phyloP scores from a whole-genome alignment of 208 protist genomes.

The Acanthamoeba culbertsoni region DNA sequence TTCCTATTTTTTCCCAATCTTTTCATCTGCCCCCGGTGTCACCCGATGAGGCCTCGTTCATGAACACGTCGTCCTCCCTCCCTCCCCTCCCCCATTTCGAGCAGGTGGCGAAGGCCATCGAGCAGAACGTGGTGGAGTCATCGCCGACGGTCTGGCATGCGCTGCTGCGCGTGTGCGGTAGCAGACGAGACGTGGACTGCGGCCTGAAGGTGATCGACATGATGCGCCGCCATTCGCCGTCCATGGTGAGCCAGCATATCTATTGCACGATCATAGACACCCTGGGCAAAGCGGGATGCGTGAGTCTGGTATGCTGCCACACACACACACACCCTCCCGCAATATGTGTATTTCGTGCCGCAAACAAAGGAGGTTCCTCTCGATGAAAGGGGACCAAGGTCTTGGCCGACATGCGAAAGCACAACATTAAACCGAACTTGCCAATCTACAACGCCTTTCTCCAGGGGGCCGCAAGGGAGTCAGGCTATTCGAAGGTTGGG shows the following conservation, averaged over 20 bases:
- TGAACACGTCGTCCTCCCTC: too few species aligned
- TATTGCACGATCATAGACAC: not conserved
- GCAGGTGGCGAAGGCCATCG: not conserved
- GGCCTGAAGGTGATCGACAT: not conserved
- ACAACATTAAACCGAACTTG: not conserved
- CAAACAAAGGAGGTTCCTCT: not conserved
- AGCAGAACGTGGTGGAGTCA: not conserved
- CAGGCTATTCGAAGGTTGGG: not conserved
- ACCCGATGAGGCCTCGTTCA: too few species aligned
- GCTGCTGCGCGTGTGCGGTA: not conserved
- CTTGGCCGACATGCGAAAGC: not conserved
- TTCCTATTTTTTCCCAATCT: not conserved
- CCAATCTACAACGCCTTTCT: not conserved
- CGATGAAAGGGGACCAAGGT: not conserved
- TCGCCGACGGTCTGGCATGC: not conserved
- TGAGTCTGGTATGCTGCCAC: not conserved
- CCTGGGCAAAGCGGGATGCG: not conserved
- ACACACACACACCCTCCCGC: not conserved
- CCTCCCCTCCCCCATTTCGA: too few species aligned
- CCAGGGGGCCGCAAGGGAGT: not conserved
- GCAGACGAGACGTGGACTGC: not conserved
- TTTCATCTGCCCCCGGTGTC: too few species aligned
- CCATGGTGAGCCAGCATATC: not conserved
- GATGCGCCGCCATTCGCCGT: not conserved
- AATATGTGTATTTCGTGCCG: not conserved